Evolutionary conservation across 23 red algal genomes (phyloP), one percentile per base, ranked within the genome.

Genomic region (Agarophyton chilense): DNA sequence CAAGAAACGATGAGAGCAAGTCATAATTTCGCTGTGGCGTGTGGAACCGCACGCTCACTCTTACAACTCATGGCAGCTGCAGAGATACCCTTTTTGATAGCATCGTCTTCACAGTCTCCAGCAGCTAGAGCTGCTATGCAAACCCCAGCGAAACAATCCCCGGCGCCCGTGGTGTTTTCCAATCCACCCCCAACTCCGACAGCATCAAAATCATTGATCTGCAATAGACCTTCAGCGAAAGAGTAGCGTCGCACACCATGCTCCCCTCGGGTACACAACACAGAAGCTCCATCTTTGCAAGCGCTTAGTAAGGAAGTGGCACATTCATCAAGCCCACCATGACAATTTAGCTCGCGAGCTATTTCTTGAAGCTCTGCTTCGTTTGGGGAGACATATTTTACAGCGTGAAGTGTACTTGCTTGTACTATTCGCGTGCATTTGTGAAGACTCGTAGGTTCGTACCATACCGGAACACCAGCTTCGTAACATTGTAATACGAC

Each of bases 381-480:
- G 55, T 94, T 94, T 67, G 92, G 92, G 39, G 92, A 94, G 28
- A 89, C 63, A 40, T 87, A 94, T 33, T 72, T 52, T 45, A 89
- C 43, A 45, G 52, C 61, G 16, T 40, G 43, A 38, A 94, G 53
- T 19, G 63, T 54, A 11, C 43, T 54, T 47, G 82, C 82, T 25
- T 43, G 25, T 13, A 87, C 47, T 64, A 94, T 72, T 33, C 72
- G 66, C 29, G 36, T 26, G 46, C 82, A 74, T 71, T 94, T 94
- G 33, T 76, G 72, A 11, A 79, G 38, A 58, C 80, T 81, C 62
- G 72, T 87, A 2, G 82, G 92, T 53, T 94, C 92, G 32, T 63
- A 94, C 92, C 92, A 94, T 19, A 87, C 54, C 21, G 70, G 72
- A 32, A 90, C 62, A 19, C 21, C 52, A 52, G 63, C 71, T 53